Evolutionary conservation across 1,284 basidiomycete genomes (phyloP), one percentile per base, ranked within the genome.

Genomic region (Tilletia setariae): DNA sequence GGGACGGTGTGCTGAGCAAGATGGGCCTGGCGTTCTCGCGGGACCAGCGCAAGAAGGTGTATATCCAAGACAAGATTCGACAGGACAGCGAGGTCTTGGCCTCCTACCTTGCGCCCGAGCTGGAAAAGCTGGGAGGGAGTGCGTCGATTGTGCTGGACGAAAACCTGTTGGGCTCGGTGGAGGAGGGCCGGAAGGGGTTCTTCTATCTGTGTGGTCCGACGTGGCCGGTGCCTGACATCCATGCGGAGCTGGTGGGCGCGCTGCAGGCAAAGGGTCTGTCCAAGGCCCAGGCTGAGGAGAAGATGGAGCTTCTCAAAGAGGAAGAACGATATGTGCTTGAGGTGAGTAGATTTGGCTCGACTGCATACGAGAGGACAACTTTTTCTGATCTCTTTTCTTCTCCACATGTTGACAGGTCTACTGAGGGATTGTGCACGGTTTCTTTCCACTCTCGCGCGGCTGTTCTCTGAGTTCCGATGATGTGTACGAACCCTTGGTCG

Each of bases 191-290:
- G 44, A 46, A 78, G 62, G 75, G 79, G 46, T 92, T 90, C 79
- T 98, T 98, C 85, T 98, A 95, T 84, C 87, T 99, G 64, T 98
- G 96, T 84, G 96, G 96, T 44, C 94, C 94, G 40, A 97, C 94
- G 30, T 97, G 94, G 94, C 95, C 95, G 30, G 94, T 98, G 19
- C 94, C 95, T 4, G 96, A 98, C 80, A 92, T 98, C 16, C 95
- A 91, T 79, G 91, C 95, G 84, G 92, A 94, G 0, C 86, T 99
- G 63, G 89, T 94, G 21, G 88, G 88, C 43, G 90, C 92, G 1
- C 87, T 87, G 46, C 70, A 66, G 40, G 88, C 89, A 81, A 88
- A 89, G 71, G 90, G 89, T 30, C 85, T 89, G 81, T 86, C 88
- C 19, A 85, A 86, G 65, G 86, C 88, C 72, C 84, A 86, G 68